phyloP scores from a whole-genome alignment of 805 yeast genomes.

The Starmerella potacharoeniae region DNA sequence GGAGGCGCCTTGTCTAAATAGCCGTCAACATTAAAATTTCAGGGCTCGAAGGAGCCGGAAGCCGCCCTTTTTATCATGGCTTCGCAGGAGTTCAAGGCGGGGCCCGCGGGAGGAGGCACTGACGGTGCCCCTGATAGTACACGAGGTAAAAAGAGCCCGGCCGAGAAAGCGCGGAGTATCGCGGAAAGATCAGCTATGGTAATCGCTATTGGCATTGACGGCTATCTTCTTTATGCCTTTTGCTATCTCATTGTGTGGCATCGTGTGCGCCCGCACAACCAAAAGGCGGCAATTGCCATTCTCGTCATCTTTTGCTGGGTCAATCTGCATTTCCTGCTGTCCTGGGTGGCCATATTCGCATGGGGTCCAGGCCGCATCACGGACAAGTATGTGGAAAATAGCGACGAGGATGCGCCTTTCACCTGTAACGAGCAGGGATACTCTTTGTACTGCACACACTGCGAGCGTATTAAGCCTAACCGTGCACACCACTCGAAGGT shows the following conservation, averaged over 20 bases:
- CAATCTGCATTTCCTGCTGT: conserved; percentile 9
- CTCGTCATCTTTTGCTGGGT: conserved; percentile 9
- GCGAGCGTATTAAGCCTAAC: conserved; percentile 53
- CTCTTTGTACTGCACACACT: conserved; percentile 63
- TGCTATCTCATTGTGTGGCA: conserved; percentile 20
- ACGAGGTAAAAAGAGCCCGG: not conserved
- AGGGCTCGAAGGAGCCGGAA: not conserved
- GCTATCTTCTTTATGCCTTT: conserved; percentile 19
- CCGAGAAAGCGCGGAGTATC: not conserved
- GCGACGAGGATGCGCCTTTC: conserved; percentile 31
- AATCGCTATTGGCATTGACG: conserved; percentile 16
- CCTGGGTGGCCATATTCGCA: conserved; percentile 38
- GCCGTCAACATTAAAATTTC: too few species aligned
- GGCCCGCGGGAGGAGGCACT: not conserved
- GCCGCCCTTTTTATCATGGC: not conserved
- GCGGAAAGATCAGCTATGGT: not conserved
- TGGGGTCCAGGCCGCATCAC: conserved; percentile 51
- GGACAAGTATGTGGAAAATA: conserved; percentile 5
- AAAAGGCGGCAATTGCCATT: conserved; percentile 19
- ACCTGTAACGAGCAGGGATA: conserved; percentile 61
- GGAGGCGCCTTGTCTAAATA: too few species aligned
- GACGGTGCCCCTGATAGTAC: not conserved
- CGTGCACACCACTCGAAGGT: conserved; percentile 62
- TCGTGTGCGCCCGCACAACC: conserved; percentile 4
- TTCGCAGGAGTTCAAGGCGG: not conserved